Base-by-base conservation (phyloP, 225 moss, liverwort and hornwort genomes). In the Takakia lepidozioides region DNA sequence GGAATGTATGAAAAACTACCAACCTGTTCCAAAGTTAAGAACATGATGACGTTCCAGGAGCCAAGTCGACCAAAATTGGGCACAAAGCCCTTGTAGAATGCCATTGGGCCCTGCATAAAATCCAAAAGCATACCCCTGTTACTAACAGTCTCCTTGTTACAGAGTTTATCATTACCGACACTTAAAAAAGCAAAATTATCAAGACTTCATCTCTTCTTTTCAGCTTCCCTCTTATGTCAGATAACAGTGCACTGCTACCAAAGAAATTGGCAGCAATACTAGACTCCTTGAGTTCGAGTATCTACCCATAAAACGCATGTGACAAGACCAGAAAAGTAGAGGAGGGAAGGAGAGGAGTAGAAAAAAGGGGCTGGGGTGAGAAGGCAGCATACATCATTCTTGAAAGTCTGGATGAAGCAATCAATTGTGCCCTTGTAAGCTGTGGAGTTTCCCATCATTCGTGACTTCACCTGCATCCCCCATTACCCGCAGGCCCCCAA, bases 31-130 rank as follows among this genome's bases (percentile, higher is more conserved):
- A 91, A 64, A 19, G 91, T 98, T 54, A 98, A 66, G 67, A 98
- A 98, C 98, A 98, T 98, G 49, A 98, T 79, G 34, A 91, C 98
- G 51, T 98, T 98, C 98, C 98, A 98, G 22, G 98, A 91, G 52
- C 98, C 98, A 65, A 98, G 68, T 43, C 91, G 82, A 41, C 87
- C 98, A 59, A 98, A 98, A 39, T 98, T 98, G 35, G 98, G 98
- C 57, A 45, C 63, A 51, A 98, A 98, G 40, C 98, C 98, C 54
- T 98, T 98, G 26, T 98, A 98, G 42, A 98, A 98, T 10, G 98
- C 98, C 56, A 55, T 57, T 10, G 65, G 40, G 60, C 98, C 98
- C 98, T 98, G 70, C 49, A 56, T 27, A 48, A 19, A 32, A 54
- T 8, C 25, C 49, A n/a, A n/a, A n/a, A n/a, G n/a, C n/a, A n/a